Base-by-base conservation (phyloP, 2,329 filamentous ascomycete genomes). In the Plenodomus biglobosus region DNA sequence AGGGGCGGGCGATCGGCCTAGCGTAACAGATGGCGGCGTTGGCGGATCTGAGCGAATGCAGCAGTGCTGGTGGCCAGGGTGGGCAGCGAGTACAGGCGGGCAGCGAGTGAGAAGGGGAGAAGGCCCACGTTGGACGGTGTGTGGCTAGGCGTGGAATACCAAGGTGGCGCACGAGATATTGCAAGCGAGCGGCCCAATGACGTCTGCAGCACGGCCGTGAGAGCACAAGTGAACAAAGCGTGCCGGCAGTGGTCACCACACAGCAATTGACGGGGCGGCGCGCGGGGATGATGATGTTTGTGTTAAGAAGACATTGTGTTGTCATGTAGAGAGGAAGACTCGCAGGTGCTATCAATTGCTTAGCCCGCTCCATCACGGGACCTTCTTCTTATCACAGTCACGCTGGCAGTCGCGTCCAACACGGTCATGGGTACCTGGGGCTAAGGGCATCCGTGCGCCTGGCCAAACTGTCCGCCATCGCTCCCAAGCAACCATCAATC, bases 41-140 rank as follows among this genome's bases (percentile, higher is more conserved):
- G 50, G 50, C 38, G 34, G 46, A 41, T 35, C 44, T 35, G 30
- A 35, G 42, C 36, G 34, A 54, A 50, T 43, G 50, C 42, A 40
- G 44, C 16, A 32, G 38, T 34, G 47, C 36, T 44, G 53, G 48
- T 42, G 35, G 40, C 44, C 49, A 48, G 57, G 53, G 45, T 53
- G 39, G 38, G 47, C 52, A 58, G 54, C 53, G 60, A 61, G 56
- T 36, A 46, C 52, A 58, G 53, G 45, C 53, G 37, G 38, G 47
- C 52, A 58, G 54, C 53, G 60, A 61, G 56, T 58, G 59, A 53
- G 57, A 52, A 48, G 40, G 41, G 57, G 49, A 41, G 51, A 35
- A 53, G 52, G 58, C 56, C 54, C 66, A 69, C 65, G 66, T 68
- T 68, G 62, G 49, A 44, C 47, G 51, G 42, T 60, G 56, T 60